phyloP scores from a whole-genome alignment of 225 moss, liverwort and hornwort species.

The Marchantia paleacea region DNA sequence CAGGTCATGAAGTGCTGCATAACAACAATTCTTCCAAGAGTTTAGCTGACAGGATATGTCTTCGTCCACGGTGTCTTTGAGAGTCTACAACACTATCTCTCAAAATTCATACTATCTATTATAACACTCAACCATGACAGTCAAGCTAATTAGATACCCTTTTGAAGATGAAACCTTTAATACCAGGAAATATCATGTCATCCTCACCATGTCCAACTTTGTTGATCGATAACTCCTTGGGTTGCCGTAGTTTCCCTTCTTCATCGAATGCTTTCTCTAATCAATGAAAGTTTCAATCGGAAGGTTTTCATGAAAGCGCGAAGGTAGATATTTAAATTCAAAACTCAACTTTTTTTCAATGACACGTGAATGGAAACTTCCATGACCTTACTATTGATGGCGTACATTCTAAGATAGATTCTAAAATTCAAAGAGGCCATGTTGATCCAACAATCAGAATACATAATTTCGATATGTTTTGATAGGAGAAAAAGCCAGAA shows the following conservation, averaged over 20 bases:
- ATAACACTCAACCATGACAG: not conserved
- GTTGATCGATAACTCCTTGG: conserved; percentile 89
- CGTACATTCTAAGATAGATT: too few species aligned
- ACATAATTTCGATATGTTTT: not conserved
- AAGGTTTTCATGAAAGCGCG: not conserved
- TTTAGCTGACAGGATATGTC: too few species aligned
- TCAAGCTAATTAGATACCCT: not conserved
- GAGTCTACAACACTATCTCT: not conserved
- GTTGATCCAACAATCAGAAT: not conserved
- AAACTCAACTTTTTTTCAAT: not conserved
- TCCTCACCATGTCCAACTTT: conserved; percentile 93
- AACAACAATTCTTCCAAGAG: conserved; percentile 1
- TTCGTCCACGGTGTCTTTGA: not conserved
- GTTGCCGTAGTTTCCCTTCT: conserved; percentile 57
- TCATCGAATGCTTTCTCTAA: conserved; percentile 89
- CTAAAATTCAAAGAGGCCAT: not conserved
- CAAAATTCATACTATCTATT: not conserved
- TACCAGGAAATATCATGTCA: not conserved
- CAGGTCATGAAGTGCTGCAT: conserved; percentile 85
- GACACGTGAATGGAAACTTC: too few species aligned
- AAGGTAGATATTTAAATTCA: not conserved
- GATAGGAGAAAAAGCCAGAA: not conserved
- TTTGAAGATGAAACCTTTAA: not conserved
- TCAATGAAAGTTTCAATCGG: not conserved
- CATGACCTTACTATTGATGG: too few species aligned